Evolutionary conservation across 2,329 filamentous ascomycete species (phyloP).

Genomic region (Colletotrichum incanum): DNA sequence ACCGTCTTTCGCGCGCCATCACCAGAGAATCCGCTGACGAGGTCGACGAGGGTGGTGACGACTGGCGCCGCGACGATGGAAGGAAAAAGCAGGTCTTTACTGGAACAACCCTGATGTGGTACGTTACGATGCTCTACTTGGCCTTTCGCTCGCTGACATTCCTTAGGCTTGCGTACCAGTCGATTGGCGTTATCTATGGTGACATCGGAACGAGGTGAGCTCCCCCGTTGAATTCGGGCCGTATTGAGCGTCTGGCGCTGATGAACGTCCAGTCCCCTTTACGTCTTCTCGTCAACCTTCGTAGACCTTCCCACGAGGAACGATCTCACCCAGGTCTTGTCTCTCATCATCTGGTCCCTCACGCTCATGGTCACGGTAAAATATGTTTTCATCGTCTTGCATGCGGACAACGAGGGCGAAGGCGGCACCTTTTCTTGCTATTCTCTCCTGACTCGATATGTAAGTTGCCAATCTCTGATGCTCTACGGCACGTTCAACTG

Average conservation of each 20-base stretch:
- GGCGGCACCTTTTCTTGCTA: slow-evolving; percentile 80
- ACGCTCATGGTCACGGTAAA: slow-evolving; percentile 80
- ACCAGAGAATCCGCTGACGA: slow-evolving; percentile 47
- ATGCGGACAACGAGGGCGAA: slow-evolving; percentile 79
- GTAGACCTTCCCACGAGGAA: slow-evolving; percentile 67
- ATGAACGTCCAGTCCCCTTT: slow-evolving; percentile 68
- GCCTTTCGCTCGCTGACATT: background rate
- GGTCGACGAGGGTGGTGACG: slow-evolving; percentile 49
- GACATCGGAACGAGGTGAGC: slow-evolving; percentile 70
- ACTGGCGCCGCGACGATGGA: slow-evolving; percentile 52
- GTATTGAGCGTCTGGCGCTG: background rate
- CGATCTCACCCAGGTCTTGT: slow-evolving; percentile 76
- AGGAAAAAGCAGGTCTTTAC: slow-evolving; percentile 56
- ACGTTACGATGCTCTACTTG: background rate
- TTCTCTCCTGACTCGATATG: slow-evolving; percentile 74
- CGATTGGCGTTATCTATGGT: slow-evolving; percentile 78
- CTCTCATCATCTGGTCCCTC: slow-evolving; percentile 79
- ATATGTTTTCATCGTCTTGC: slow-evolving; percentile 77
- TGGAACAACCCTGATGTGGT: slow-evolving; percentile 54
- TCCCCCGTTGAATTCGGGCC: background rate
- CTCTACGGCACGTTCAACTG: background rate
- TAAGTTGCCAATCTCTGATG: slow-evolving; percentile 47
- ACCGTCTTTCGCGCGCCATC: slow-evolving; percentile 45
- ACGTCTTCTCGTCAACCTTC: slow-evolving; percentile 81
- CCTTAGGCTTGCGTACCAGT: slow-evolving; percentile 73